These are phyloP conservation scores for Telopea speciosissima DNA, from an alignment of 177 flowering plant genomes.

Conservation along the genomic window DNA sequence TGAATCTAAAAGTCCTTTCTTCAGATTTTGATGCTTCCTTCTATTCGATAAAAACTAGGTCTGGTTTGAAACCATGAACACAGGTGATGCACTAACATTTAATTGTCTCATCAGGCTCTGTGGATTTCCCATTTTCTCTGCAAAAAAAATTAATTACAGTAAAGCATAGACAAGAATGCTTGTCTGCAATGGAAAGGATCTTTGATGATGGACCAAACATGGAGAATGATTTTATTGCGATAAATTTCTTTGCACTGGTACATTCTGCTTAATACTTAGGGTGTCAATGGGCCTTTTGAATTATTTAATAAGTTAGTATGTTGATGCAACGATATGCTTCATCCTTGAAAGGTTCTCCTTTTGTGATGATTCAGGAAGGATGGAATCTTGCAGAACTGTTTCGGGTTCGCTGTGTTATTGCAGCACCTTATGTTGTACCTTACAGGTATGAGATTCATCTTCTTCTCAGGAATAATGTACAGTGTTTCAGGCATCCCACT, in stretches of 20 bases:
- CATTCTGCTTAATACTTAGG: slow-evolving; percentile 1
- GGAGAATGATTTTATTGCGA: slow-evolving; percentile 69
- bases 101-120: slow-evolving; percentile 28
- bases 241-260: slow-evolving; percentile 94
- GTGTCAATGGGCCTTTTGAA: not conserved
- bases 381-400: slow-evolving; percentile 94
- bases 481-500: no score
- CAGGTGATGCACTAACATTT: not conserved
- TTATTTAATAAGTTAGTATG: not conserved
- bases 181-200: slow-evolving; percentile 44
- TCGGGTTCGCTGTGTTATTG: slow-evolving; percentile 64
- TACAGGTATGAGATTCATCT: slow-evolving; percentile 41
- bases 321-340: not conserved
- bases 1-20: not conserved
- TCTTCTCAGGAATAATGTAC: not conserved
- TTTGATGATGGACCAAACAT: slow-evolving; percentile 47
- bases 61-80: not conserved
- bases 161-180: slow-evolving; percentile 67
- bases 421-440: slow-evolving; percentile 93
- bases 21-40: not conserved
- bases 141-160: slow-evolving; percentile 37
- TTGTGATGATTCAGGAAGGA: slow-evolving; percentile 60
- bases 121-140: slow-evolving; percentile 27
- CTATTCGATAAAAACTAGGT: not conserved
- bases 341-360: not conserved